phyloP scores from a whole-genome alignment of 306 rosid genomes.

The Quercus mongolica region DNA sequence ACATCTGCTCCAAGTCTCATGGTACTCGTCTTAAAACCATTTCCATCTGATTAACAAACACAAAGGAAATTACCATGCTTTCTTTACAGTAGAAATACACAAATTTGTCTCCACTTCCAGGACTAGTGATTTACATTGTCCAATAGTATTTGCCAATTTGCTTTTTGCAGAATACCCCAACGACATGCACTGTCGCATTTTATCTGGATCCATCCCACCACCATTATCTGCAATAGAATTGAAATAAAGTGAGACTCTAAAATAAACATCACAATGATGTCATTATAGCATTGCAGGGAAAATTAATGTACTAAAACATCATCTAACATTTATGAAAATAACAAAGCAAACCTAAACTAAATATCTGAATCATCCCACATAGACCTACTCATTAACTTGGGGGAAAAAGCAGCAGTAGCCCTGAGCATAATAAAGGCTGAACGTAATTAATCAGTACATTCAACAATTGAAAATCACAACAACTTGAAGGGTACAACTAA shows the following conservation, averaged over 20 bases:
- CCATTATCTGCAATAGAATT: slow-evolving; percentile 80
- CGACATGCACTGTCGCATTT: slow-evolving; percentile 98
- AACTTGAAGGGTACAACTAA: not conserved
- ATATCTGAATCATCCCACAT: not conserved
- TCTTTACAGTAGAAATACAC: not conserved
- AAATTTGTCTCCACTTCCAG: not conserved
- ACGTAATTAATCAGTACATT: not conserved
- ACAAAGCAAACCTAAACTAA: not conserved
- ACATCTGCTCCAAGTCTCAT: slow-evolving; percentile 99
- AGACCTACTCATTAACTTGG: not conserved
- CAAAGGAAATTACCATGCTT: slow-evolving; percentile 24
- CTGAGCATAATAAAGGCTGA: not conserved
- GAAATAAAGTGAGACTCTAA: slow-evolving; percentile 17
- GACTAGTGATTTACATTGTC: slow-evolving; percentile 56
- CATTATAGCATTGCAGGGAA: not conserved
- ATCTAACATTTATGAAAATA: not conserved
- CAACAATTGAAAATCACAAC: not conserved
- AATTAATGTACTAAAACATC: not conserved
- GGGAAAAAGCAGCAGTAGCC: not conserved
- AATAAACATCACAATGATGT: not conserved
- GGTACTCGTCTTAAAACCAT: slow-evolving; percentile 97
- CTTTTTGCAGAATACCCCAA: slow-evolving; percentile 87
- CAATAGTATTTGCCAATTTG: slow-evolving; percentile 89
- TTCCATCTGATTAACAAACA: slow-evolving; percentile 69
- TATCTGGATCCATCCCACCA: slow-evolving; percentile 98